A percentile compares a stretch with the other conserved stretches of the same genome.
Evolutionary conservation across 2,329 filamentous ascomycete genomes (phyloP).

Genomic region (Tolypocladium sp.): DNA sequence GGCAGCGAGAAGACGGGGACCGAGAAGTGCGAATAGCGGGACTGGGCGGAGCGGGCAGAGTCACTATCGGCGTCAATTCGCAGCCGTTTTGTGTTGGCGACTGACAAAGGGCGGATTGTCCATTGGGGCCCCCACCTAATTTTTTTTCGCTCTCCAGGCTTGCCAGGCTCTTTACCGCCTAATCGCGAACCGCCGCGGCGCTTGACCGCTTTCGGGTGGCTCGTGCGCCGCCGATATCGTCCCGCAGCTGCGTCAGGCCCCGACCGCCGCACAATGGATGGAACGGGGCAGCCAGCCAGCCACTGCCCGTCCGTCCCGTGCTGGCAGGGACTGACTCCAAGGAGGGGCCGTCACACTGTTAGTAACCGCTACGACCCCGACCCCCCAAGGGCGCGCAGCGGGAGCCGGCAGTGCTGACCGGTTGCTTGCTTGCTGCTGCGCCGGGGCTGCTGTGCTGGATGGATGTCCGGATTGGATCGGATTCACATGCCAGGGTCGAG

Average conservation of each 20-base stretch:
- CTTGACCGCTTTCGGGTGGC: constrained; percentile 1
- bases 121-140: not conserved
- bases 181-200: not conserved
- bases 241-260: not conserved
- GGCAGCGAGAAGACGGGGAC: not conserved
- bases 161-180: not conserved
- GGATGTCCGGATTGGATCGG: not conserved
- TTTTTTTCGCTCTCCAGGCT: not conserved
- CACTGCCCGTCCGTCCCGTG: not conserved
- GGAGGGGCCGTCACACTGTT: not conserved
- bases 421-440: not conserved
- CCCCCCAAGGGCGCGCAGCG: not conserved
- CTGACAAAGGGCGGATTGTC: not conserved
- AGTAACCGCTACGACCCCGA: not conserved
- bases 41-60: not conserved
- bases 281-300: not conserved
- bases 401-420: not conserved
- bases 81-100: not conserved
- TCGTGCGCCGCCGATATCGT: constrained; percentile 1
- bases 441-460: no score
- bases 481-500: not conserved
- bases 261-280: no score
- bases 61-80: not conserved
- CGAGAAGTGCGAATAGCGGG: not conserved
- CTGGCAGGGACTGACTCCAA: no score